Evolutionary conservation across 495 filamentous ascomycete species (phyloP).

Genomic region (Pyronema domesticum): DNA sequence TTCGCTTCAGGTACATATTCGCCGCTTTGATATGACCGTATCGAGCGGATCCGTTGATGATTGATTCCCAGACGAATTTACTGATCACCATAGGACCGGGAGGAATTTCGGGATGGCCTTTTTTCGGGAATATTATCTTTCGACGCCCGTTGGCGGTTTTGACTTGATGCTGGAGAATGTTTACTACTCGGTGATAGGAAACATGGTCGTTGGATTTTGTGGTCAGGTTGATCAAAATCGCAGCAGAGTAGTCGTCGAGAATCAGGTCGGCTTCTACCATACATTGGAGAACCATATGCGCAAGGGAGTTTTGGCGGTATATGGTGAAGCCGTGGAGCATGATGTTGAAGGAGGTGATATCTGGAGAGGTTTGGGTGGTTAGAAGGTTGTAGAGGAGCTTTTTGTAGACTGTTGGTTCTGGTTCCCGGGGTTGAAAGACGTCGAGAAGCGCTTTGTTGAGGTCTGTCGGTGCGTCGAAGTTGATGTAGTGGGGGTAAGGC

Average conservation of each 20-base stretch:
- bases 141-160: background rate
- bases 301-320: conserved; percentile 33
- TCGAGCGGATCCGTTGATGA: conserved; percentile 15
- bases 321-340: conserved; percentile 41
- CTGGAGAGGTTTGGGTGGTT: conserved; percentile 36
- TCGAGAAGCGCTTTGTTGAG: conserved; percentile 16
- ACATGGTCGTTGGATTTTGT: conserved; percentile 16
- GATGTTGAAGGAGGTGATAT: conserved; percentile 46
- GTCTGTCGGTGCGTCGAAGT: background rate
- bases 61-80: conserved; percentile 9
- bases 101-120: background rate
- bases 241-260: conserved; percentile 18
- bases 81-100: background rate
- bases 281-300: conserved; percentile 31
- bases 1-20: conserved; percentile 7
- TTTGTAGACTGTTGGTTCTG: conserved; percentile 9
- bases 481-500: conserved; percentile 17
- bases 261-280: conserved; percentile 11
- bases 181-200: conserved; percentile 9
- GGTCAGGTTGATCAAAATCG: conserved; percentile 17
- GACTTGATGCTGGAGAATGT: conserved; percentile 7
- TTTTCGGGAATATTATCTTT: background rate
- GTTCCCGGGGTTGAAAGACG: conserved; percentile 14
- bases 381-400: conserved; percentile 54
- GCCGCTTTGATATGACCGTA: conserved; percentile 14